Percentiles rank a stretch among this genome's conserved stretches.
phyloP scores from a whole-genome alignment of 495 filamentous ascomycete genomes.

The Hypoxylon trugodes region DNA sequence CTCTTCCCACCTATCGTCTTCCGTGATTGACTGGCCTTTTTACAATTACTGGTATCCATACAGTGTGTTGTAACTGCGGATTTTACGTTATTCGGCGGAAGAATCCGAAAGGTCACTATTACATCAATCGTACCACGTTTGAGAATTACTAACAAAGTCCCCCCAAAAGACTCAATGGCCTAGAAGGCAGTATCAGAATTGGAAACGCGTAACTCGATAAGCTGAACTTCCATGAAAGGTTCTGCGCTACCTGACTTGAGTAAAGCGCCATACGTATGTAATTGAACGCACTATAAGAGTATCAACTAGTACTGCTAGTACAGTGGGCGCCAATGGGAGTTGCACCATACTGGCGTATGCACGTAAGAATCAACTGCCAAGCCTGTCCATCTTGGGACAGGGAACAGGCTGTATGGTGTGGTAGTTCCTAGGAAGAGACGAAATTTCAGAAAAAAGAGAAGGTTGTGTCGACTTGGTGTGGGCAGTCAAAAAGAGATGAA shows the following conservation, averaged over 20 bases:
- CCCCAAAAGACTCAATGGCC: slow-evolving; percentile 11
- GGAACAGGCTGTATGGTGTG: neutral
- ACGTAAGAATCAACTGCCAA: slow-evolving; percentile 32
- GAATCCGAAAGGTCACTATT: too few relatives aligned
- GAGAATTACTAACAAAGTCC: too few relatives aligned
- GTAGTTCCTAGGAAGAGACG: neutral
- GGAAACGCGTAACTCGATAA: slow-evolving; percentile 2
- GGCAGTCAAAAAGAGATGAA: slow-evolving; percentile 11
- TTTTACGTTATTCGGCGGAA: neutral
- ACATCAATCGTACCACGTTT: neutral
- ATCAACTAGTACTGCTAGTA: neutral
- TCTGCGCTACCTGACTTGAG: neutral
- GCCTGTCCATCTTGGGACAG: slow-evolving; percentile 13
- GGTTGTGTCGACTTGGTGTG: slow-evolving; percentile 36
- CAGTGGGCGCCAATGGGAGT: slow-evolving; percentile 31
- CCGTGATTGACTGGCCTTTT: neutral
- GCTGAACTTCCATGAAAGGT: neutral
- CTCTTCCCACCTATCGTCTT: slow-evolving; percentile 4
- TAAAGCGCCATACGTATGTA: neutral
- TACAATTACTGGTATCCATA: too few relatives aligned
- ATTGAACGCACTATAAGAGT: slow-evolving; percentile 1
- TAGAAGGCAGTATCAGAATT: slow-evolving; percentile 6
- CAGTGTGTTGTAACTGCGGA: neutral
- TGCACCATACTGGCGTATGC: slow-evolving; percentile 26
- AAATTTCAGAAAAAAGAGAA: slow-evolving; percentile 32